Base-by-base conservation (phyloP, 2,329 filamentous ascomycete species). In the Lecanosticta acicola region DNA sequence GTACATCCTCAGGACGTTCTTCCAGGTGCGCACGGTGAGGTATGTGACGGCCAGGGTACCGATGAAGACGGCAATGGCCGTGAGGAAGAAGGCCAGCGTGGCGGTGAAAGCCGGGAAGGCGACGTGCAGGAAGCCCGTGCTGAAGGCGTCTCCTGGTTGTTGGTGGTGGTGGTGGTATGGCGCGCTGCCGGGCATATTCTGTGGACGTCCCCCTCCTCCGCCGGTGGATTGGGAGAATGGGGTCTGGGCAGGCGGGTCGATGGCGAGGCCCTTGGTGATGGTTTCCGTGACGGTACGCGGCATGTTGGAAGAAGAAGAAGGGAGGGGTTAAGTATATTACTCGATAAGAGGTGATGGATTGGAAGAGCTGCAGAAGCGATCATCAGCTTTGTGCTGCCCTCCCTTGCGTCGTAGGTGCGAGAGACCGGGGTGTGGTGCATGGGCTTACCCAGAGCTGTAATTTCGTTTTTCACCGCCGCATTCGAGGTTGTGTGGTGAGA, bases 21-120 rank as follows among this genome's bases (percentile, higher is more conserved):
- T 33, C 16, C 20, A 13, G 19, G 33, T 26, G 10, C 38, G 44
- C 1, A 46, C 39, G 3, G 42, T 11, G 32, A 41, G 38, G 21
- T 41, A 46, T 9, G 32, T 38, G 8, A 46, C 38, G 8, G 39
- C 39, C 2, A 33, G 33, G 4, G 44, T 46, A 14, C 38, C 19
- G 32, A 46, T 38, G 19, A 41, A 46, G 39, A 46, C 29, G 17
- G 44, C 44, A 21, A 46, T 38, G 13, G 32, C 33, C 14, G 44
- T 46, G 11, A 33, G 19, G 29, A 46, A 39, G 21, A 46, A 46
- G 21, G 32, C 38, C 19, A 41, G 26, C 3, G 44, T 46, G 13
- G 38, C 38, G 19, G 16, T 13, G 24, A 46, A 38, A 17, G 38
- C 39, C 19, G 37, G 39, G 9, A 26, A 11, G 10, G 34, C 33